phyloP scores from a whole-genome alignment of 2,329 filamentous ascomycete species.

The Mycosphaerella sp. region DNA sequence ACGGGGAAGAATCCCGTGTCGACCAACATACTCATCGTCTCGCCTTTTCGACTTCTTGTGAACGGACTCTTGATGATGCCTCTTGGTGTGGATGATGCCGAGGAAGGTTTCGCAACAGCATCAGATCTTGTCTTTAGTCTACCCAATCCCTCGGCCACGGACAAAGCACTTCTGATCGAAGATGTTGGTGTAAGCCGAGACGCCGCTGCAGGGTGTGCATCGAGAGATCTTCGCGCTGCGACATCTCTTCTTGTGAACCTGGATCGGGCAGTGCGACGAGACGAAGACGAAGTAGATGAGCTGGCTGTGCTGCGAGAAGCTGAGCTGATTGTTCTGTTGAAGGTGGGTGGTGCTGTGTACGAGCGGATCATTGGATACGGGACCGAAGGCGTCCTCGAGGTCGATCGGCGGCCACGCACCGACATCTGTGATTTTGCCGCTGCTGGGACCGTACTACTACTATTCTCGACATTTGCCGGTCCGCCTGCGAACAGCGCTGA shows the following conservation, averaged over 20 bases:
- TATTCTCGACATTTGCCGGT: not conserved
- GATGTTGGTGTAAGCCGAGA: not conserved
- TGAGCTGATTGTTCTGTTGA: not conserved
- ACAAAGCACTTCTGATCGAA: not conserved
- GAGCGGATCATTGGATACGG: not conserved
- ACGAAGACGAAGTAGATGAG: not conserved
- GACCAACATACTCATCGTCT: conserved; percentile 32
- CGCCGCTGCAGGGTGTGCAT: not conserved
- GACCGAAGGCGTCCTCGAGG: not conserved
- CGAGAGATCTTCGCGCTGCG: no score
- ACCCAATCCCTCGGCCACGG: conserved; percentile 4
- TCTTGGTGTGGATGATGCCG: conserved; percentile 5
- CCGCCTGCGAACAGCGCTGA: not conserved
- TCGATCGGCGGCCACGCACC: not conserved
- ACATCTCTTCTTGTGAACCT: conserved; percentile 1
- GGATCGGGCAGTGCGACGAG: not conserved
- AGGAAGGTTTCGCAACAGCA: conserved; percentile 11
- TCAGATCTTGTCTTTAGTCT: conserved; percentile 1
- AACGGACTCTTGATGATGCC: conserved; percentile 2
- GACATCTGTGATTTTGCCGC: not conserved
- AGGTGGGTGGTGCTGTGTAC: conserved; percentile 10
- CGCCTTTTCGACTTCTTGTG: conserved; percentile 22
- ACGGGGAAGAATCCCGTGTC: conserved; percentile 29
- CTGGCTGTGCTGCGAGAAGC: not conserved
- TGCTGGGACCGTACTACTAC: not conserved